A percentile compares a stretch with the other conserved stretches of the same genome.
phyloP scores from a whole-genome alignment of 495 filamentous ascomycete genomes.

The Hypomontagnella submonticulosa region DNA sequence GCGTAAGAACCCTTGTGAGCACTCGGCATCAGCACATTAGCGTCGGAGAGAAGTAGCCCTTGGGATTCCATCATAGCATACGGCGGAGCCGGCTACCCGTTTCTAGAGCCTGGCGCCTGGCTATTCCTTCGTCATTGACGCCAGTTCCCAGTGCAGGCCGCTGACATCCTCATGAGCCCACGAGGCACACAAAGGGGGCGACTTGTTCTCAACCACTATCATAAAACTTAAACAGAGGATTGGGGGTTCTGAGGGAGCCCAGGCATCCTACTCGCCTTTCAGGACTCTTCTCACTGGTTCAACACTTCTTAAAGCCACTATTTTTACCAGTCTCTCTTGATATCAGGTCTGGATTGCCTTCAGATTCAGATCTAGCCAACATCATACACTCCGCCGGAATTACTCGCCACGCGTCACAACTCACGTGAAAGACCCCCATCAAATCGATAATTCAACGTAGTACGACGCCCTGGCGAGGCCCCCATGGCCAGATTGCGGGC shows the following conservation, averaged over 20 bases:
- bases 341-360: not conserved
- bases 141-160: constrained; percentile 1
- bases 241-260: not conserved
- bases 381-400: not conserved
- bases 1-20: not conserved
- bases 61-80: constrained; percentile 13
- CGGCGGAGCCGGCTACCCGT: not conserved
- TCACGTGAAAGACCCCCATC: not conserved
- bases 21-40: not conserved
- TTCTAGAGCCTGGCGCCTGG: not conserved
- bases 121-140: not conserved
- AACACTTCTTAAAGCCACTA: not conserved
- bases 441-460: not conserved
- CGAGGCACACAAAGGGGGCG: constrained; percentile 1
- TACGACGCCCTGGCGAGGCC: constrained; percentile 7
- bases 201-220: constrained; percentile 6
- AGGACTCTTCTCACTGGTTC: not conserved
- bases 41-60: not conserved
- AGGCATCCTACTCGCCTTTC: not conserved
- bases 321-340: constrained; percentile 5
- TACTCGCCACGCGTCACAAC: too few relatives aligned
- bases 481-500: constrained; percentile 2
- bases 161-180: not conserved
- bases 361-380: not conserved
- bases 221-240: not conserved